Base-by-base conservation (phyloP, 345 rosid genomes). In the Acer saccharum region DNA sequence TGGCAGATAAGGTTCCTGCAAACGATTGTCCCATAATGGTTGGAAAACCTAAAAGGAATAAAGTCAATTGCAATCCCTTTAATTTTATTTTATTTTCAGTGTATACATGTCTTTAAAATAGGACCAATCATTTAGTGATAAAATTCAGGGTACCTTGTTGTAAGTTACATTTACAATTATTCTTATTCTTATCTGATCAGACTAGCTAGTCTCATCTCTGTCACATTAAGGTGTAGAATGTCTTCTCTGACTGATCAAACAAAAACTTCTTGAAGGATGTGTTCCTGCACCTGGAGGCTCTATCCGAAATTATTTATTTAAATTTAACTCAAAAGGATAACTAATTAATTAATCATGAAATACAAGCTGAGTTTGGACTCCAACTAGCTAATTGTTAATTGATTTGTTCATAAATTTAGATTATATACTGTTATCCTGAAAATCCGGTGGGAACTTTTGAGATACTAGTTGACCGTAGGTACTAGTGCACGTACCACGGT, bases 1-100 rank as follows among this genome's bases (percentile, higher is more conserved):
- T 0, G 27, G 76, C 18, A 67, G 83, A 43, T n/a, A 57, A 58
- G 41, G 11, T 12, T 32, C n/a, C 57, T 70, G 17, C 54, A 69
- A 23, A 48, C 50, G 65, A 55, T 69, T 50, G 80, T 7, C 76
- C 81, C 77, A 60, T 43, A 64, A n/a, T 35, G 8, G 67, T 68
- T 44, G 29, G 69, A 70, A 73, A 50, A 64, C 63, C 70, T 21
- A 62, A 66, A 6, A 58, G 18, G 23, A 21, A 39, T 65, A n/a
- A 66, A 43, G 50, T 74, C 74, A 21, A 32, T 32, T 58, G 25
- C 21, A n/a, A 2, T 20, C 23, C 41, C 68, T 23, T 23, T 1
- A 23, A 21, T 20, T 7, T 7, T 0, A 10, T 32, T 17, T 3
- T 25, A 20, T 39, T 18, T 41, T 12, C 60, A 54, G 3, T 2